These are phyloP conservation scores for Paxillus ammoniavirescens DNA, from an alignment of 768 basidiomycete genomes.

Conservation along the genomic window DNA sequence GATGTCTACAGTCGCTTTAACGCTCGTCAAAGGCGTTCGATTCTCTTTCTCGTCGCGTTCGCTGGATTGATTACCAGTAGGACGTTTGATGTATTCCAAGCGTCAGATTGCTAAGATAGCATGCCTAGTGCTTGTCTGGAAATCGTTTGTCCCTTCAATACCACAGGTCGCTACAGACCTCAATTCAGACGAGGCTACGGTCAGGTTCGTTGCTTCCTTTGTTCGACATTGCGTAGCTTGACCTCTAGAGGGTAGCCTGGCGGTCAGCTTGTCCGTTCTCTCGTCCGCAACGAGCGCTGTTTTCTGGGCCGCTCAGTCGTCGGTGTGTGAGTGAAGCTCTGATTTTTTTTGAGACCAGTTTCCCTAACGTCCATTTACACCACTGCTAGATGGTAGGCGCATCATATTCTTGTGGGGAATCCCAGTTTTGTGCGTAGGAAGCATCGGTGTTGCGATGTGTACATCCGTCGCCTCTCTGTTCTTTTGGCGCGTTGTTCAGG, in stretches of 20 bases:
- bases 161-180: conserved; percentile 66
- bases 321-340: too few relatives aligned
- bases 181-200: conserved; percentile 48
- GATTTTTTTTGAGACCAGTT: conserved; percentile 36
- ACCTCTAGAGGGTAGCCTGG: conserved; percentile 30
- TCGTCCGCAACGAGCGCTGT: conserved; percentile 42
- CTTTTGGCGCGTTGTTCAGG: conserved; percentile 58
- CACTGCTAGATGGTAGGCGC: conserved; percentile 53
- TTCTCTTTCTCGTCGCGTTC: conserved; percentile 53
- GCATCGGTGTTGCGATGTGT: conserved; percentile 53
- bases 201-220: conserved; percentile 41
- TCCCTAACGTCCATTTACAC: too few relatives aligned
- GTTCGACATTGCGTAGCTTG: not conserved
- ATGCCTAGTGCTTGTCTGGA: conserved; percentile 60
- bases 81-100: not conserved
- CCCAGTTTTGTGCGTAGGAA: conserved; percentile 54
- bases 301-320: conserved; percentile 39
- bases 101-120: not conserved
- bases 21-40: conserved; percentile 42
- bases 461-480: conserved; percentile 46
- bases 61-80: conserved; percentile 59
- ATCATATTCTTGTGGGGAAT: conserved; percentile 55
- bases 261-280: conserved; percentile 48
- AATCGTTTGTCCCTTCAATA: conserved; percentile 67
- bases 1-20: conserved; percentile 43